Conservation (phyloP, 2,329 filamentous ascomycete genomes). For the Aspergillus calidoustus region DNA sequence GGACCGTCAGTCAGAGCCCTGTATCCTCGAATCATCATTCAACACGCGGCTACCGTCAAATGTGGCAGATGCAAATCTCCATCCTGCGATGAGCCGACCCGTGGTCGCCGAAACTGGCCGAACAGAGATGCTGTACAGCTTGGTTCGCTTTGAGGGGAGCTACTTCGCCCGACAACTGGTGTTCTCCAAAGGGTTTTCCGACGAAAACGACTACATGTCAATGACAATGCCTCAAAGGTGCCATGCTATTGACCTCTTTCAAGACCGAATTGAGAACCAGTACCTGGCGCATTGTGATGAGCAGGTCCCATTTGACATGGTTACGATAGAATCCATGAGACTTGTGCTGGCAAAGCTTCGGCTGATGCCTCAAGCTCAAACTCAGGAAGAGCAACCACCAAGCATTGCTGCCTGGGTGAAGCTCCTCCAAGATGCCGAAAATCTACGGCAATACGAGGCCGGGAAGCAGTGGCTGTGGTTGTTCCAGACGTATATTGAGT, state of each 20-base stretch:
- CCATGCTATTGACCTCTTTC: slow-evolving; percentile 24
- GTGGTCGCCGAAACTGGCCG: slow-evolving; percentile 6
- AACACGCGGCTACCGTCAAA: slow-evolving; percentile 22
- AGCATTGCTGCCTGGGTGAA: slow-evolving; percentile 18
- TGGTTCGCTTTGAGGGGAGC: slow-evolving; percentile 27
- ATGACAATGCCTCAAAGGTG: slow-evolving; percentile 22
- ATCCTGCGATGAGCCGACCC: slow-evolving; percentile 18
- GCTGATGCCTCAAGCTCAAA: slow-evolving; percentile 17
- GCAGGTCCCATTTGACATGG: slow-evolving; percentile 20
- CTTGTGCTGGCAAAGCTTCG: slow-evolving; percentile 24
- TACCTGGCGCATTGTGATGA: slow-evolving; percentile 25
- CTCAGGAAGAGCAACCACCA: slow-evolving; percentile 1
- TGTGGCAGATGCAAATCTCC: slow-evolving; percentile 20
- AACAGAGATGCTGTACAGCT: slow-evolving; percentile 33
- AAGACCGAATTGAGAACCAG: slow-evolving; percentile 19
- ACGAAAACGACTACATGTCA: slow-evolving; percentile 23
- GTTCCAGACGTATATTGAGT: slow-evolving; percentile 28
- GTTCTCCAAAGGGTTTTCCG: slow-evolving; percentile 27
- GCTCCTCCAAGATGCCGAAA: slow-evolving; percentile 22
- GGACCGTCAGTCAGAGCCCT: slow-evolving; percentile 16
- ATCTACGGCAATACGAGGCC: slow-evolving; percentile 21
- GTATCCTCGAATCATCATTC: slow-evolving; percentile 20
- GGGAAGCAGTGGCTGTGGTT: slow-evolving; percentile 26
- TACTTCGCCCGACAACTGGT: slow-evolving; percentile 27
- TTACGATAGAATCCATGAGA: slow-evolving; percentile 19